Conservation (phyloP, 495 filamentous ascomycete genomes). For the Clavariopsis aquatica region DNA sequence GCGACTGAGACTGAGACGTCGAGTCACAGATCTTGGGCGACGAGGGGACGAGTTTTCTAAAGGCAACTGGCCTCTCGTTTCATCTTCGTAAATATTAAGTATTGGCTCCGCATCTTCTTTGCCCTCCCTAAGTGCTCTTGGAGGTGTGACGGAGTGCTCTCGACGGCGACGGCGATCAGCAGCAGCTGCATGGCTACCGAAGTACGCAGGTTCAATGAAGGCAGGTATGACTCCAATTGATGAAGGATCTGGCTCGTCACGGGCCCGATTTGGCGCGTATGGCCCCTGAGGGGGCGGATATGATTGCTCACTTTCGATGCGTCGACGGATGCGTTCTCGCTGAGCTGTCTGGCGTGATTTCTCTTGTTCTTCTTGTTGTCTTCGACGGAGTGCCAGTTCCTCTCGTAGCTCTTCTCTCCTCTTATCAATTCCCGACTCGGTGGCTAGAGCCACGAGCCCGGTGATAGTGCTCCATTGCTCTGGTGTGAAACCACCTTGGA, state of each 20-base stretch:
- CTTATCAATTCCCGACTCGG: constrained; percentile 5
- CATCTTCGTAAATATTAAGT: constrained; percentile 2
- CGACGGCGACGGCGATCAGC: constrained; percentile 6
- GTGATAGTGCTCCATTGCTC: constrained; percentile 19
- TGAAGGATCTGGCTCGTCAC: constrained; percentile 1
- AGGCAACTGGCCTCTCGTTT: not conserved
- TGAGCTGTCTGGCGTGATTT: not conserved
- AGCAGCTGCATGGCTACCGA: constrained; percentile 14
- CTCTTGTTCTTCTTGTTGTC: constrained; percentile 19
- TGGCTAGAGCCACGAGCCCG: constrained; percentile 16
- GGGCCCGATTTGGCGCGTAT: not conserved
- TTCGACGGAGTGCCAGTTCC: constrained; percentile 9
- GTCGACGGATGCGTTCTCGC: constrained; percentile 5
- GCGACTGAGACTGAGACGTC: constrained; percentile 9
- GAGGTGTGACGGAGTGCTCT: constrained; percentile 1
- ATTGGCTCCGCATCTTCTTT: constrained; percentile 11
- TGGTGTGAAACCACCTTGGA: constrained; percentile 17
- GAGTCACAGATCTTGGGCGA: constrained; percentile 5
- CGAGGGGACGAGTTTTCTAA: not conserved
- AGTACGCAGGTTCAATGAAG: constrained; percentile 7
- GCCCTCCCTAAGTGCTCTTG: constrained; percentile 1
- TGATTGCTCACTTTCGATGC: constrained; percentile 12
- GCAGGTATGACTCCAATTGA: not conserved
- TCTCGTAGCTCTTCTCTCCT: constrained; percentile 18
- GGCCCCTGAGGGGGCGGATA: not conserved